Conservation (phyloP, 768 basidiomycete genomes). For the Termitomyces sp. region DNA sequence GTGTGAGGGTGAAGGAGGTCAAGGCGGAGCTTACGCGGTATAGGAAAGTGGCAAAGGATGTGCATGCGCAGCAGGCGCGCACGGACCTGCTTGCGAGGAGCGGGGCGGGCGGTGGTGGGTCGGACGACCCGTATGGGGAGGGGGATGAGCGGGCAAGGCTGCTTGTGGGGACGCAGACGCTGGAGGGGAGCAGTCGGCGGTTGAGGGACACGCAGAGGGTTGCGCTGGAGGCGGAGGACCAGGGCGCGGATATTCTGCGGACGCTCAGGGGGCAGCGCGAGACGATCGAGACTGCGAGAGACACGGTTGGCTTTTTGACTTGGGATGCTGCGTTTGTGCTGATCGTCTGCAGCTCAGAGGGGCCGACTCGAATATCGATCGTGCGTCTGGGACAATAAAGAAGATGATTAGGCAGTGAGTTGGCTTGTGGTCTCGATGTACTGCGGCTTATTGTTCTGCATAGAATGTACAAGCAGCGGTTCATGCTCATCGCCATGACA, state of each 20-base stretch:
- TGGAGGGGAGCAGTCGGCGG: conserved; percentile 71
- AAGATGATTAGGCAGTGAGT: conserved; percentile 89
- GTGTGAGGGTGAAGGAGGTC: conserved; percentile 56
- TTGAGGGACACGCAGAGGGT: conserved; percentile 77
- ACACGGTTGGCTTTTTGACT: conserved; percentile 75
- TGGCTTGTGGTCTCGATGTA: no score
- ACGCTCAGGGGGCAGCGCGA: conserved; percentile 80
- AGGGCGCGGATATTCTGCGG: conserved; percentile 84
- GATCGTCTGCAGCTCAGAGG: conserved; percentile 49
- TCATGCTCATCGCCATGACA: conserved; percentile 73
- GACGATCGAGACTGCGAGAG: conserved; percentile 83
- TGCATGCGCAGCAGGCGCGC: conserved; percentile 45
- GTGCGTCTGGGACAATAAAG: conserved; percentile 84
- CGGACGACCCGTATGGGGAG: conserved; percentile 71
- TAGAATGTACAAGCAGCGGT: conserved; percentile 90
- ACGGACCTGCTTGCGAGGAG: conserved; percentile 46
- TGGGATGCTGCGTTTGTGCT: fast-evolving
- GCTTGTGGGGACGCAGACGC: conserved; percentile 60
- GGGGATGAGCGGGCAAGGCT: conserved; percentile 37
- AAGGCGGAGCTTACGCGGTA: conserved; percentile 68
- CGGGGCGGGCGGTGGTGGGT: conserved; percentile 22
- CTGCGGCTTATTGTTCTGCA: background rate
- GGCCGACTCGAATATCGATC: conserved; percentile 81
- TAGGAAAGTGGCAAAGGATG: conserved; percentile 74
- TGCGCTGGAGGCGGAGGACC: conserved; percentile 89